These are phyloP conservation scores for Dioszegia crocea DNA, from an alignment of 768 basidiomycete genomes.

Conservation along the genomic window DNA sequence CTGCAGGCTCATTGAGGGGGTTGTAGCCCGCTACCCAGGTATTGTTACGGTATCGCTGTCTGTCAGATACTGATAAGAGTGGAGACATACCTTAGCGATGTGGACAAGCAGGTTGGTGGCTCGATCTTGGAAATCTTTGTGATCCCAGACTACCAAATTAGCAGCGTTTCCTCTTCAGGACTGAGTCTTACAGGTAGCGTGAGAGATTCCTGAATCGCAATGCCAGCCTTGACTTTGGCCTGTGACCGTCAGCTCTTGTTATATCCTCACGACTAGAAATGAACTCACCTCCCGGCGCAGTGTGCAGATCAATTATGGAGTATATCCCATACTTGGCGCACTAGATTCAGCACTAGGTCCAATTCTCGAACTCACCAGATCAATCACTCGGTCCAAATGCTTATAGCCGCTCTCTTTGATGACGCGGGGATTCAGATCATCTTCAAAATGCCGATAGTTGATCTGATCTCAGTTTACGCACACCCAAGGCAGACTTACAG, in stretches of 20 bases:
- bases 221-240: slow-evolving; percentile 65
- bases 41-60: slow-evolving; percentile 65
- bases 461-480: slow-evolving; percentile 9
- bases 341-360: slow-evolving; percentile 34
- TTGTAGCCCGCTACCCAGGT: slow-evolving; percentile 84
- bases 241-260: not conserved
- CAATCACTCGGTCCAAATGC: slow-evolving; percentile 76
- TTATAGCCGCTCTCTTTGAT: slow-evolving; percentile 71
- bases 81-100: slow-evolving; percentile 54
- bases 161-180: not conserved
- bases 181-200: slow-evolving; percentile 30
- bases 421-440: slow-evolving; percentile 74
- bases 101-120: slow-evolving; percentile 71
- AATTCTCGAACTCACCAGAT: slow-evolving; percentile 26
- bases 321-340: slow-evolving; percentile 70
- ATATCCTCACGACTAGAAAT: too few relatives aligned
- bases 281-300: slow-evolving; percentile 51
- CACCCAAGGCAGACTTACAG: slow-evolving; percentile 13
- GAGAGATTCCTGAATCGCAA: slow-evolving; percentile 54
- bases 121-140: slow-evolving; percentile 81
- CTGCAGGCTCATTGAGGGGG: slow-evolving; percentile 78
- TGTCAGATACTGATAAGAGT: not conserved
- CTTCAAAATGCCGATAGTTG: slow-evolving; percentile 49
- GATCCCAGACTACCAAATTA: slow-evolving; percentile 61
- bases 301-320: slow-evolving; percentile 76